Conservation (phyloP, 306 rosid species). For the Gillenia trifoliata region DNA sequence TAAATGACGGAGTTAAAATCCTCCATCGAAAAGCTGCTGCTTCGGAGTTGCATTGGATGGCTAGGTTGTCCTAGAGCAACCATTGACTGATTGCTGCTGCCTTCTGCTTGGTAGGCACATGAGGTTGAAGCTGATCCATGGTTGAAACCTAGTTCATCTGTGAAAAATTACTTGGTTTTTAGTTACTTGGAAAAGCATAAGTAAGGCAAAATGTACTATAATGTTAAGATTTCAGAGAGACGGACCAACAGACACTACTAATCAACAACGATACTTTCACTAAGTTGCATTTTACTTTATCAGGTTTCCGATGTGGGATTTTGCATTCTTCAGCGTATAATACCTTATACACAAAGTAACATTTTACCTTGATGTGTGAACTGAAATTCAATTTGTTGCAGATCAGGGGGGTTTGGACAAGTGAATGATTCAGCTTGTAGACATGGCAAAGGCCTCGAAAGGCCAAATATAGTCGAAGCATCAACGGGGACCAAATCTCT, state of each 20-base stretch:
- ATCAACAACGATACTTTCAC: not conserved
- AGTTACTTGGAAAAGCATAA: not conserved
- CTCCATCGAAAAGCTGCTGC: constrained; percentile 15
- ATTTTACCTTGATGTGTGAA: constrained; percentile 34
- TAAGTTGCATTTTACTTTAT: not conserved
- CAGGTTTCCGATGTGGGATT: not conserved
- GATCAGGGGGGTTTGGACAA: constrained; percentile 25
- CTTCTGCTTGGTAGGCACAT: constrained; percentile 20
- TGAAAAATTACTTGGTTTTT: not conserved
- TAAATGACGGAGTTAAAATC: constrained; percentile 11
- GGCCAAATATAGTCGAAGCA: constrained; percentile 9
- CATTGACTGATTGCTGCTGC: constrained; percentile 9
- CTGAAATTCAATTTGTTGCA: constrained; percentile 12
- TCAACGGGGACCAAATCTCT: constrained; percentile 15
- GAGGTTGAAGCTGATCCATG: constrained; percentile 20
- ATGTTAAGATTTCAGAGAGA: not conserved
- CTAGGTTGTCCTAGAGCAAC: constrained; percentile 1
- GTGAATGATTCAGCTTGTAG: constrained; percentile 14
- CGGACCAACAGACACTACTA: not conserved
- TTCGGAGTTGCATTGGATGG: constrained; percentile 6
- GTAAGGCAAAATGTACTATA: not conserved
- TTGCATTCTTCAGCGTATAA: not conserved
- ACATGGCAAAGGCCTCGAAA: constrained; percentile 15
- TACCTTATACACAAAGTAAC: not conserved
- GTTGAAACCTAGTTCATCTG: constrained; percentile 31